A percentile compares a stretch with the other conserved stretches of the same genome.
Evolutionary conservation across 108 stramenopile species (phyloP).

Genomic region (Cyclotella distinguenda): DNA sequence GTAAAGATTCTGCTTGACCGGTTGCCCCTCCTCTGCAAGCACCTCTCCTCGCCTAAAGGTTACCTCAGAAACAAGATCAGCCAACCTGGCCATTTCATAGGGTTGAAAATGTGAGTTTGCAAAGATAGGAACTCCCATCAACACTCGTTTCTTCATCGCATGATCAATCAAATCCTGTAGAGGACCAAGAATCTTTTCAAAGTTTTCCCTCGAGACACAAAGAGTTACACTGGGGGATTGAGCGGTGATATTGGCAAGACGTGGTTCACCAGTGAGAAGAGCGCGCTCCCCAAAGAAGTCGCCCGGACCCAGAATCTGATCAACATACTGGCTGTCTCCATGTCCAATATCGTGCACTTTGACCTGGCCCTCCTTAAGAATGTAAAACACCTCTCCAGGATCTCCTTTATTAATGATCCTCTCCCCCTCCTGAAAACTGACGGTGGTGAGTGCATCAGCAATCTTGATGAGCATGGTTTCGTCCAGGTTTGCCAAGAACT

Average conservation of each 20-base stretch:
- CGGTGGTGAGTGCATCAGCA: conserved; percentile 81
- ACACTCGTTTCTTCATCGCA: conserved; percentile 79
- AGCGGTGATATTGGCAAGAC: conserved; percentile 81
- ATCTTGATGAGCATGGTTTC: conserved; percentile 68
- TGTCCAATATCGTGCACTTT: conserved; percentile 82
- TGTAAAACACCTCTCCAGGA: conserved; percentile 93
- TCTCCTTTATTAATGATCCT: conserved; percentile 87
- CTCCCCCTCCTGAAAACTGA: conserved; percentile 80
- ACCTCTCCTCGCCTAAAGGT: conserved; percentile 65
- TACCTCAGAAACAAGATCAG: conserved; percentile 69
- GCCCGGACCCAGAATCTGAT: conserved; percentile 64
- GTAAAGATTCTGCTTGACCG: conserved; percentile 69
- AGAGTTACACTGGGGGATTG: conserved; percentile 66
- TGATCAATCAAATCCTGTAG: conserved; percentile 78
- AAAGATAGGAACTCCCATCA: conserved; percentile 86
- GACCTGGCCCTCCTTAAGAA: conserved; percentile 86
- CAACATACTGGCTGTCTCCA: conserved; percentile 76
- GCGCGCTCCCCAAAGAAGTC: conserved; percentile 98
- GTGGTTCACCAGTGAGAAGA: conserved; percentile 93
- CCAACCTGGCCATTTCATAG: conserved; percentile 78
- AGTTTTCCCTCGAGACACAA: conserved; percentile 76
- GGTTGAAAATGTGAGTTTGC: conserved; percentile 83
- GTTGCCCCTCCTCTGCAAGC: conserved; percentile 77
- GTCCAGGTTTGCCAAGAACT: conserved; percentile 79
- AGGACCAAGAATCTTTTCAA: conserved; percentile 77